phyloP scores from a whole-genome alignment of 768 basidiomycete species.

The Lactifluus subvellereus region DNA sequence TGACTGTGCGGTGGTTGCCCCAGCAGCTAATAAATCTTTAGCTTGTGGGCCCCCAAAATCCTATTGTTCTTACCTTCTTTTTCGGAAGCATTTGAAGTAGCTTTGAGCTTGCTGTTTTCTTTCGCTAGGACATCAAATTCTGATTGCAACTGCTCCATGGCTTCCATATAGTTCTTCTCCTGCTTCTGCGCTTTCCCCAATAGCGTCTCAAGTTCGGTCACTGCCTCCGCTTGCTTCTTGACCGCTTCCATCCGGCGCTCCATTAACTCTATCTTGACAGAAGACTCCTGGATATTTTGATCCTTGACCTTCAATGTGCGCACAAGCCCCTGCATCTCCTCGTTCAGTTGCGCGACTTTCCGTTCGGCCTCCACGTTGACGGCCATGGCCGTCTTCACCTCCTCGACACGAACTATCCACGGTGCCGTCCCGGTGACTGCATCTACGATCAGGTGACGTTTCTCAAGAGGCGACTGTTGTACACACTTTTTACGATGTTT shows the following conservation, averaged over 20 bases:
- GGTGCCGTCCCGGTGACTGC: conserved; percentile 72
- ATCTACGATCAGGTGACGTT: not conserved
- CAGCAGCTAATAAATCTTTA: conserved; percentile 30
- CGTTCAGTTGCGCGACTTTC: conserved; percentile 76
- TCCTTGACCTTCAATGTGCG: conserved; percentile 85
- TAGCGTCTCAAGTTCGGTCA: conserved; percentile 75
- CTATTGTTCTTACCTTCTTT: conserved; percentile 51
- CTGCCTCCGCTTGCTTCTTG: conserved; percentile 84
- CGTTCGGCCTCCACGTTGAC: conserved; percentile 91
- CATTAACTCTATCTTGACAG: conserved; percentile 92
- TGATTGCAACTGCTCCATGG: conserved; percentile 86
- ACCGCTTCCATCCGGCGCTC: conserved; percentile 87
- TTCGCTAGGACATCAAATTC: conserved; percentile 84
- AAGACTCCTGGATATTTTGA: conserved; percentile 80
- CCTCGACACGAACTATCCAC: conserved; percentile 76
- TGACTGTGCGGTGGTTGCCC: conserved; percentile 48
- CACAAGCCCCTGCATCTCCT: conserved; percentile 84
- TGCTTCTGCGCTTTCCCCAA: conserved; percentile 79
- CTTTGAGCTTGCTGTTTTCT: conserved; percentile 81
- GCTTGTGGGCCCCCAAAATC: not conserved
- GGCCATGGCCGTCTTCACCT: conserved; percentile 77
- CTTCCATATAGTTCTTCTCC: conserved; percentile 86
- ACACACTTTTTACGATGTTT: conserved; percentile 72
- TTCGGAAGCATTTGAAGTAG: conserved; percentile 57
- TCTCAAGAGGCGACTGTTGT: not conserved